Conservation (phyloP, 1,139 yeast species). For the Pichia sp. region DNA sequence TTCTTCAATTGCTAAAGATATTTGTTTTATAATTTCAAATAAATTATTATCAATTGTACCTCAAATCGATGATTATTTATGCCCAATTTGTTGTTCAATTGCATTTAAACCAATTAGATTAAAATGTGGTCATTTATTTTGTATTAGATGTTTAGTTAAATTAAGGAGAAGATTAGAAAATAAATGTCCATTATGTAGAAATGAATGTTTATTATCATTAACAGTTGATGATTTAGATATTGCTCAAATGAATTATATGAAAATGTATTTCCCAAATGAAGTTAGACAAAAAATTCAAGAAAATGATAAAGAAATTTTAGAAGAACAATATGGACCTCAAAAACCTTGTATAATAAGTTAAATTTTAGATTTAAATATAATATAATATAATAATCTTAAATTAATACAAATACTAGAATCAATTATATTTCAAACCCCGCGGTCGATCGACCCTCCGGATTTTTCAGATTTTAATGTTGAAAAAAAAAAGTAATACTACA, state of each 20-base stretch:
- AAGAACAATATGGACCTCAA: constrained; percentile 32
- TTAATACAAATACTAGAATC: no score
- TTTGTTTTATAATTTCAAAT: constrained; percentile 51
- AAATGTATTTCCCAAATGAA: constrained; percentile 58
- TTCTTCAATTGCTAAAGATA: constrained; percentile 46
- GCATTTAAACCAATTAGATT: constrained; percentile 67
- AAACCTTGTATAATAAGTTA: constrained; percentile 22
- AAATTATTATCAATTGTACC: constrained; percentile 55
- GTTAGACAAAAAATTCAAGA: constrained; percentile 56
- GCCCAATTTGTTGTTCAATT: constrained; percentile 65
- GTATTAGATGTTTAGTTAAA: constrained; percentile 65
- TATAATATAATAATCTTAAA: no score
- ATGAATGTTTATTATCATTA: constrained; percentile 48
- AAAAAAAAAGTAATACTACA: no score
- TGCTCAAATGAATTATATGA: constrained; percentile 47
- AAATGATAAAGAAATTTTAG: constrained; percentile 48
- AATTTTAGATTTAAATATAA: not conserved
- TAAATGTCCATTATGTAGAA: constrained; percentile 65
- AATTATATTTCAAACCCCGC: no score
- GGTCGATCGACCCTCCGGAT: no score
- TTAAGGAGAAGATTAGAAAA: constrained; percentile 51
- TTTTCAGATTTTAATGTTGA: no score
- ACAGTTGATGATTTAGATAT: constrained; percentile 55
- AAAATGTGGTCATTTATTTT: constrained; percentile 59
- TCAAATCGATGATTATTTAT: constrained; percentile 66